Conservation (phyloP, 768 basidiomycete genomes). For the Wakefieldia striispora region DNA sequence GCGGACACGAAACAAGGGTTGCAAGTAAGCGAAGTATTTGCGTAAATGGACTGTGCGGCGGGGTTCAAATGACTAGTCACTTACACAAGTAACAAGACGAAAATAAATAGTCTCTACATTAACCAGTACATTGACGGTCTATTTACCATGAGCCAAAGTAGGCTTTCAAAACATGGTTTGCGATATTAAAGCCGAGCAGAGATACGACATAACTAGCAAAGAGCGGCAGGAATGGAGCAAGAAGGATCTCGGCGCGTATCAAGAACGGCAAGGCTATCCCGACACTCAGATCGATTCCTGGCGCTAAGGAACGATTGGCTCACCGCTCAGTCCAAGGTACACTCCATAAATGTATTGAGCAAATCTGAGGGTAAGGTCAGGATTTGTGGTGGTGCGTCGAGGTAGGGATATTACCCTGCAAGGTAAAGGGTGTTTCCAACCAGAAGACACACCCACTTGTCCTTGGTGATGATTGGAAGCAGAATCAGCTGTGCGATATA, state of each 20-base stretch:
- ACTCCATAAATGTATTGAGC: conserved; percentile 91
- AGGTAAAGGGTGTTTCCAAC: conserved; percentile 81
- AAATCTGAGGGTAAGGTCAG: conserved; percentile 46
- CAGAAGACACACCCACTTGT: conserved; percentile 93
- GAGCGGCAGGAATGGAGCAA: conserved; percentile 86
- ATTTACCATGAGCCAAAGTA: conserved; percentile 63
- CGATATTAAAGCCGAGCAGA: conserved; percentile 88
- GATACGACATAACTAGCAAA: conserved; percentile 85
- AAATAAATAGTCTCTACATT: conserved; percentile 1
- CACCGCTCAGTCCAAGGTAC: conserved; percentile 82
- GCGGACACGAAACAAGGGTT: conserved; percentile 7
- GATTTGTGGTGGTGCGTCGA: not conserved
- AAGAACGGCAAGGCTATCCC: conserved; percentile 86
- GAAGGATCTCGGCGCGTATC: conserved; percentile 81
- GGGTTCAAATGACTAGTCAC: conserved; percentile 27
- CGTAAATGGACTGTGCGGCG: conserved; percentile 22
- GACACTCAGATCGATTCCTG: conserved; percentile 1
- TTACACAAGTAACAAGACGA: conserved; percentile 4
- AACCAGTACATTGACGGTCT: conserved; percentile 10
- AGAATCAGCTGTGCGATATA: conserved; percentile 89
- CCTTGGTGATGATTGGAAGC: conserved; percentile 75
- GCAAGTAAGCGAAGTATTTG: conserved; percentile 3
- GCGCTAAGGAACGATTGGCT: conserved; percentile 19
- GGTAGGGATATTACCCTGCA: conserved; percentile 59
- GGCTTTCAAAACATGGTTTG: conserved; percentile 70